Base-by-base conservation (phyloP, 1,284 basidiomycete species). In the Fistulinella staudtii region DNA sequence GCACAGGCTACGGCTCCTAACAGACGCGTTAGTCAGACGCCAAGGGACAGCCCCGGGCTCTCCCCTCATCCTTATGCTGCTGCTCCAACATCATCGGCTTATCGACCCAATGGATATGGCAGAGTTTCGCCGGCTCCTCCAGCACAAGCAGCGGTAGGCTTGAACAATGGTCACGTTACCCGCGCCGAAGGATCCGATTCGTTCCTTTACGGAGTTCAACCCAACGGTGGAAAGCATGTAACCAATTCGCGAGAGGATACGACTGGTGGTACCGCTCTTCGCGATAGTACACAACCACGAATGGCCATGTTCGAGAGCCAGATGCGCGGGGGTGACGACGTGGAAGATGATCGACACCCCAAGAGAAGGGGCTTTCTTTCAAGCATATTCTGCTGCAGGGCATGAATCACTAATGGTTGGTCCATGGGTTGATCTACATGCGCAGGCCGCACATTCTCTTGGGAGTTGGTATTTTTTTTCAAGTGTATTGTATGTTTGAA, bases 1-100 rank as follows among this genome's bases (percentile, higher is more conserved):
- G 79, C 78, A 20, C 82, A 85, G 56, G 77, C 78, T 7, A 64
- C 82, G 27, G 71, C 77, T 9, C 77, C 85, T 9, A 79, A 77
- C 57, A 73, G 82, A 41, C 77, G 83, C 33, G 72, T 72, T 3
- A 88, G 84, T 54, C 81, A 84, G 56, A 76, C 76, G 39, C 74
- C 71, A 36, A 65, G 78, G 31, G 79, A 76, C 22, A 64, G 65
- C 25, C 66, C 61, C 21, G 71, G 67, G 3, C 67, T 82, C 33
- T 64, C 72, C n/a, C 66, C 77, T 25, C 84, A 87, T 58, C 84
- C 84, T 21, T 87, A 87, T 45, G 85, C 83, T 6, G 69, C 74
- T 29, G 74, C 79, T 9, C 77, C 82, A 6, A 76, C 70, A 47
- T 64, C 76, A 2, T 73, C 69, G 36, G 76, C 74, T 7, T 82